Evolutionary conservation across 225 moss, liverwort and hornwort species (phyloP).

Genomic region (Lunularia cruciata): DNA sequence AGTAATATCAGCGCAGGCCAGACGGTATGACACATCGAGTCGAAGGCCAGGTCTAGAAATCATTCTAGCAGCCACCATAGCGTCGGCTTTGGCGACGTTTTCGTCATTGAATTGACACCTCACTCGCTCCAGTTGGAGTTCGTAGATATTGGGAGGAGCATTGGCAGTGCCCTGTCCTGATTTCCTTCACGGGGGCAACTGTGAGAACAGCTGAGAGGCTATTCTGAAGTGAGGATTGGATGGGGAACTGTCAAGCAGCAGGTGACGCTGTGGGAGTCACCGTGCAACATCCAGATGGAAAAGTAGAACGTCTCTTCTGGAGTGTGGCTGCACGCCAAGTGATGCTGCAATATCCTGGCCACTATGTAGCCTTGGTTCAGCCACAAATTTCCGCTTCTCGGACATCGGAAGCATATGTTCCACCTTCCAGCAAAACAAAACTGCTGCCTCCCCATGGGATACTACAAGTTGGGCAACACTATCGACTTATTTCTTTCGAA

Average conservation of each 20-base stretch:
- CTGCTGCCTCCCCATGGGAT: constrained; percentile 70
- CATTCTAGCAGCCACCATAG: background rate
- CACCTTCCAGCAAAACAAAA: constrained; percentile 56
- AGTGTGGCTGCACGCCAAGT: constrained; percentile 64
- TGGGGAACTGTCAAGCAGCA: constrained; percentile 89
- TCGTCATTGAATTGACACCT: background rate
- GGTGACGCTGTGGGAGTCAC: constrained; percentile 57
- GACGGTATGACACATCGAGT: background rate
- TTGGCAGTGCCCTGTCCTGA: background rate
- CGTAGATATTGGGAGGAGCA: background rate
- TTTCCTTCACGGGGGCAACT: background rate
- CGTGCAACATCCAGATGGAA: constrained; percentile 64
- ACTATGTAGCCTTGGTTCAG: constrained; percentile 76
- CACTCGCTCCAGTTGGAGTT: background rate
- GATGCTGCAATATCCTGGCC: constrained; percentile 84
- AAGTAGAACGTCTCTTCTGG: constrained; percentile 67
- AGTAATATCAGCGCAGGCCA: background rate
- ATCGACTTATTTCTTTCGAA: constrained; percentile 83
- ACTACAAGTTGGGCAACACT: constrained; percentile 61
- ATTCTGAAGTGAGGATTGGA: background rate
- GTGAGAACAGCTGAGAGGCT: background rate
- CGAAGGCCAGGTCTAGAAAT: background rate
- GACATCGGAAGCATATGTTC: constrained; percentile 17
- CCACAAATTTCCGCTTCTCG: constrained; percentile 17
- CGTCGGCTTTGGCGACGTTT: background rate